Evolutionary conservation across 345 rosid genomes (phyloP), one percentile per base, ranked within the genome.

Genomic region (Moricandia moricandioides): DNA sequence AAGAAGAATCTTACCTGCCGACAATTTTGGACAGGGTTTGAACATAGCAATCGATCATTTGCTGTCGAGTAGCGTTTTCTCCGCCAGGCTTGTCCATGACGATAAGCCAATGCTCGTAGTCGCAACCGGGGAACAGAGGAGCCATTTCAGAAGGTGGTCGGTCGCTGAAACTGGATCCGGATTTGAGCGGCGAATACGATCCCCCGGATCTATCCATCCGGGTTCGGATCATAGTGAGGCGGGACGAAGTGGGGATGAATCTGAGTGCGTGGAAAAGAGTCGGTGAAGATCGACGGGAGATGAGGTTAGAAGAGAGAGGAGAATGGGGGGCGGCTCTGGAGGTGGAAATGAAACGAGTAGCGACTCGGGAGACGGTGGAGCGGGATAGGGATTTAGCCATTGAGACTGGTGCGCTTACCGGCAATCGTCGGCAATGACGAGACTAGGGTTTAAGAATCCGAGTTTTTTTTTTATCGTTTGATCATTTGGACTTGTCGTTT

Each of bases 91-190:
- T 90, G 14, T 95, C 97, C 89, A 92, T 92, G 8, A 95, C 90
- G 67, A 92, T 92, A 34, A 95, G 97, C 97, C 99, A 95, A 81
- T 95, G 99, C 79, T 88, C 81, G 69, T 92, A 95, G 35, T 95
- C 99, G 63, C 97, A 90, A 0, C 97, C 99, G 0, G 97, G 92
- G 61, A 92, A 95, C 9, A 92, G 91, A 27, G 97, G 96, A 14
- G 91, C 88, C 97, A 89, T 91, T 58, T 94, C 97, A 24, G 88
- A 90, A 16, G 97, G 97, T 5, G 97, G 93, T n/a, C 97, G 87
- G 82, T 95, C 93, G 72, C 93, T 89, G 85, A 85, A 88, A 80
- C 86, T 90, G 3, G 96, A 90, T 24, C 92, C 88, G 1, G 95
- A 88, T 69, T 92, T 95, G 52, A 95, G 81, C 0, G 97, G 97